Percentiles rank a stretch among this genome's conserved stretches.
phyloP scores from a whole-genome alignment of 768 basidiomycete species.

The Lactarius akahatsu region DNA sequence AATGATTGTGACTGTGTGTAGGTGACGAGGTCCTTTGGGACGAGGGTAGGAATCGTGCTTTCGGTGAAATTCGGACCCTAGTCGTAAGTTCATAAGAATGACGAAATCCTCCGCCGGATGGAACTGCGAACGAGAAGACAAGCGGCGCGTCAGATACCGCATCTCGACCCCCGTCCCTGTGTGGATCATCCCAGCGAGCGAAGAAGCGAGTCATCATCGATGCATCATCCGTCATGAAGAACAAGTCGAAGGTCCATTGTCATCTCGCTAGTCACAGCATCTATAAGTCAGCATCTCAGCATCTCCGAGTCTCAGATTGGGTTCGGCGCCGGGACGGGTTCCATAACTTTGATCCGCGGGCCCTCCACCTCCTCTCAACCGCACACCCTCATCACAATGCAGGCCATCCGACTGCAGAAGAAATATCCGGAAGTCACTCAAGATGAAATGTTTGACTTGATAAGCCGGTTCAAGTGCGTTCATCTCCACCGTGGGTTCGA shows the following conservation, averaged over 20 bases:
- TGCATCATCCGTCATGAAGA: background rate
- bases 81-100: background rate
- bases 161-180: background rate
- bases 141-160: background rate
- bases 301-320: background rate
- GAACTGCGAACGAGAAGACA: background rate
- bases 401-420: conserved; percentile 82
- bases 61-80: background rate
- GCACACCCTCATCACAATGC: conserved; percentile 47
- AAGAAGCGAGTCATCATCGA: background rate
- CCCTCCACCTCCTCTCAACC: conserved; percentile 10
- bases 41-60: background rate
- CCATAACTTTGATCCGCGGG: conserved; percentile 10
- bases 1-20: background rate
- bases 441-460: conserved; percentile 93
- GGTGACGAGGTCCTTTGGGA: too few relatives aligned
- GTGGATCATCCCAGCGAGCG: background rate
- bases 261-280: background rate
- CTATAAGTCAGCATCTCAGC: background rate
- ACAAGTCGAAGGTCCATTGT: background rate
- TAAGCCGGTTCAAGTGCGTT: conserved; percentile 94
- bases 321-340: background rate
- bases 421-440: conserved; percentile 89
- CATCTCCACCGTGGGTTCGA: conserved; percentile 14
- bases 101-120: background rate